phyloP scores from a whole-genome alignment of 2,329 filamentous ascomycete genomes.

The Esteya vermicola region DNA sequence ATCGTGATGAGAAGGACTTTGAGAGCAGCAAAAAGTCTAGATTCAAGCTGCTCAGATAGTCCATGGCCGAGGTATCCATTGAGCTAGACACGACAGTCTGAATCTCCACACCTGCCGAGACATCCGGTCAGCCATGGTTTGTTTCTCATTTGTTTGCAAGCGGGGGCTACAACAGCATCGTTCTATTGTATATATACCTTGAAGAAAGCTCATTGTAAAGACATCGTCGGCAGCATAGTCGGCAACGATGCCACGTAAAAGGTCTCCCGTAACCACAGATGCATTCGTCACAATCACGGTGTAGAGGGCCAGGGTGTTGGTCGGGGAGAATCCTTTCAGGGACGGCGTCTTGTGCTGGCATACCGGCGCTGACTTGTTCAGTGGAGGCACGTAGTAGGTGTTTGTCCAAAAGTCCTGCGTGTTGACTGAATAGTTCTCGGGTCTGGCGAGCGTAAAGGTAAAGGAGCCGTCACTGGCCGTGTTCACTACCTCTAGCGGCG shows the following conservation, averaged over 20 bases:
- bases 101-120: too few species aligned
- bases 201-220: background rate
- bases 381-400: constrained; percentile 1
- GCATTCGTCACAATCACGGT: constrained; percentile 2
- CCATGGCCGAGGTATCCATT: too few species aligned
- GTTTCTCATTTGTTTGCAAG: too few species aligned
- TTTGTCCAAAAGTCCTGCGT: constrained; percentile 1
- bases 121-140: too few species aligned
- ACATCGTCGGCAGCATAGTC: constrained; percentile 1
- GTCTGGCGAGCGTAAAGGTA: background rate
- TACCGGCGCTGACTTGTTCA: background rate
- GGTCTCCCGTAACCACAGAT: background rate
- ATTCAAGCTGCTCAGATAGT: too few species aligned
- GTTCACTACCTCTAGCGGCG: background rate
- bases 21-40: too few species aligned
- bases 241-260: background rate
- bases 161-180: too few species aligned
- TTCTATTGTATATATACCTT: background rate
- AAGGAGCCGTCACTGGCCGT: background rate
- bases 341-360: background rate
- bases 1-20: background rate
- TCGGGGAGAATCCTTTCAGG: background rate
- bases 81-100: too few species aligned
- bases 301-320: background rate
- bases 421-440: constrained; percentile 1